Base-by-base conservation (phyloP, 352 stramenopile species). In the Phytophthora meadii region DNA sequence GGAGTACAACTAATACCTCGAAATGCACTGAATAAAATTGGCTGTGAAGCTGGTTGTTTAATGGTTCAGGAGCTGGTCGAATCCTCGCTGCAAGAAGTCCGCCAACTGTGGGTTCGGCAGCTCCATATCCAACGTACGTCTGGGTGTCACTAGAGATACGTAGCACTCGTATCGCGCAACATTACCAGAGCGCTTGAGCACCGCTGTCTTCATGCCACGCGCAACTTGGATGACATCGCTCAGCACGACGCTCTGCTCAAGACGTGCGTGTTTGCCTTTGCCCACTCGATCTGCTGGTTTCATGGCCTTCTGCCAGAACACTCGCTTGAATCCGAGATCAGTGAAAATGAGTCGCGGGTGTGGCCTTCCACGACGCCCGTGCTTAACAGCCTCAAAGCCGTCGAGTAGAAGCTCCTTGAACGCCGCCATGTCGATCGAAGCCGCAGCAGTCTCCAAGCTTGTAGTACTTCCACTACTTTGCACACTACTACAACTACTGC, bases 221-320 rank as follows among this genome's bases (percentile, higher is more conserved):
- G 88, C 67, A 41, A 92, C 81, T 46, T 92, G 81, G 40, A 92
- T 64, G 14, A 93, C 82, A 34, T 91, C 84, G 2, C 56, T 54
- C 37, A 92, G 78, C 12, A 84, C 63, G n/a, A 93, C 48, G 61
- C 81, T 90, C 59, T 90, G 82, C 51, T 93, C 85, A 2, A 93
- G 63, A 46, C 84, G 83, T 11, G 82, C 78, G 30, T 86, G 76
- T 61, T 92, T 92, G 30, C 77, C 70, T 61, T 77, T 77, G 55
- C 64, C 64, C n/a, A 90, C 78, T 48, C 87, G 79, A 49, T 67
- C 62, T 19, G 60, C 68, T 2, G 55, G 22, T 14, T 37, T 42
- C 61, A 75, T 49, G 4, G 84, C 73, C 44, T 93, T 93, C 64
- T 90, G 82, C 85, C 85, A 93, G 61, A 93, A 93, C 24, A 92